Evolutionary conservation across 108 stramenopile genomes (phyloP), one percentile per base, ranked within the genome.

Genomic region (Stephanodiscus minutulus): DNA sequence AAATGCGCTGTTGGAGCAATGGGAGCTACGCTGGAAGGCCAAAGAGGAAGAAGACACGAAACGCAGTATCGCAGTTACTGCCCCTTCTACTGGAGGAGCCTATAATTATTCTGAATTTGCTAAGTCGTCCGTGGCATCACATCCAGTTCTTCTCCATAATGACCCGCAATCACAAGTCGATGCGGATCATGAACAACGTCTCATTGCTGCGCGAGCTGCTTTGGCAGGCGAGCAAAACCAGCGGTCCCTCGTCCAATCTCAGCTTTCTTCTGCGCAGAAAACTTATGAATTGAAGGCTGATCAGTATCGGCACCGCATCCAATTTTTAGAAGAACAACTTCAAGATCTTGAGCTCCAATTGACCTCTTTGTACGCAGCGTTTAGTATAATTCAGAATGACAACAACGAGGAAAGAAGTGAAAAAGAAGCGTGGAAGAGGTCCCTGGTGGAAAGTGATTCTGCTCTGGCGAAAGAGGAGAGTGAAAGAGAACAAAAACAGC

Each of bases 261-360:
- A 78, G 39, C 57, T 72, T 25, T 64, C 64, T 22, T 66, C 77
- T 5, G 24, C 63, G 13, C 66, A 83, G 50, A 81, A 85, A 37
- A 82, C 86, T 22, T 71, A 65, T 46, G 70, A 88, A 27, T 61
- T 92, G 17, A 80, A 76, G 21, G 37, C 71, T 29, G 87, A 87
- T 11, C 91, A 92, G 64, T 70, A 63, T 65, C 74, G 83, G 49
- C 66, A 78, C 35, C 73, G 91, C 15, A 78, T 87, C 57, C 65
- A 73, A 58, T 84, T 89, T 17, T 87, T 83, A 65, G 83, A 82
- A 21, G 86, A 79, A 20, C 87, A 85, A 53, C 81, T 90, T 33
- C 50, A 59, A 12, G 91, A 92, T 69, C 73, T 90, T 77, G 88
- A 84, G 24, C 88, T 88, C 41, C 91, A 92, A 67, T 52, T 88